Conservation (phyloP, 306 rosid species). For the Inga oerstediana region DNA sequence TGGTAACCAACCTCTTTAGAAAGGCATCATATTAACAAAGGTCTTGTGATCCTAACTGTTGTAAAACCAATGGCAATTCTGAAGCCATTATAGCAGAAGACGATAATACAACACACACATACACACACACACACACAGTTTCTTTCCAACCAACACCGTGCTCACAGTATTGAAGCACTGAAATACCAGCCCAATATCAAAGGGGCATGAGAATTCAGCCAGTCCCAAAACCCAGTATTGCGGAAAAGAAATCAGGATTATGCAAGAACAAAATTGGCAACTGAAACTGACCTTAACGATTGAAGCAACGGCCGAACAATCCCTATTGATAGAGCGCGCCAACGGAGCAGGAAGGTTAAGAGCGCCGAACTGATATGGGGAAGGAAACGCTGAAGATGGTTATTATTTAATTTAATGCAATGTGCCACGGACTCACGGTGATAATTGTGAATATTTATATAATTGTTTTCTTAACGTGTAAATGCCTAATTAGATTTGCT, state of each 20-base stretch:
- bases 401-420: too few species aligned
- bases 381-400: too few species aligned
- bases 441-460: too few species aligned
- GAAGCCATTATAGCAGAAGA: constrained; percentile 23
- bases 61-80: constrained; percentile 29
- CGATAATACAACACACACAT: neutral
- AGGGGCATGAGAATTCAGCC: constrained; percentile 1
- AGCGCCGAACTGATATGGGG: too few species aligned
- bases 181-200: neutral
- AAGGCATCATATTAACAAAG: constrained; percentile 29
- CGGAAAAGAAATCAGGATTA: constrained; percentile 20
- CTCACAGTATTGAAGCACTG: neutral
- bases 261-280: constrained; percentile 15
- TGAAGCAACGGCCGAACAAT: constrained; percentile 36
- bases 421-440: too few species aligned
- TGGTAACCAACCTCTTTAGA: constrained; percentile 20
- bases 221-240: neutral
- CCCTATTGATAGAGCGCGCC: constrained; percentile 36
- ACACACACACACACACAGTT: neutral
- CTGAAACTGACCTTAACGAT: constrained; percentile 43
- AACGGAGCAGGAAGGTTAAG: too few species aligned
- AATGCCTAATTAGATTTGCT: too few species aligned
- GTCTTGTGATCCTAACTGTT: constrained; percentile 4
- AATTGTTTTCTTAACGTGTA: too few species aligned
- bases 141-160: constrained; percentile 10